A percentile compares a stretch with the other conserved stretches of the same genome.
Conservation (phyloP, 2,329 filamentous ascomycete species). For the Talaromyces pinophilus region DNA sequence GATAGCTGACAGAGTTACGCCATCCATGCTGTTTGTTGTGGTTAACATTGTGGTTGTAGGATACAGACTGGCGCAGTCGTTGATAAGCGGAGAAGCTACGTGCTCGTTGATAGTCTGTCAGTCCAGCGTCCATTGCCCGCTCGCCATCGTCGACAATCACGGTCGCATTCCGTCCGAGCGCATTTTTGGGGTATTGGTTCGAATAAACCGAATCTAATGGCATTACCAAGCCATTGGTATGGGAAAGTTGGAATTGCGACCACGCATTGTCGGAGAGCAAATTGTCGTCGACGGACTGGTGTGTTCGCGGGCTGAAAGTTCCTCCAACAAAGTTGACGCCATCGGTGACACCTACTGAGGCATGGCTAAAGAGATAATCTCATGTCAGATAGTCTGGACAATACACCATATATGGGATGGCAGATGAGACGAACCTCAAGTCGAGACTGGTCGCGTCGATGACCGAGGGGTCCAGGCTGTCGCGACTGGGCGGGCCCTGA, state of each 20-base stretch:
- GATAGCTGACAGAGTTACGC: slow-evolving; percentile 18
- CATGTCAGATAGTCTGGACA: slow-evolving; percentile 2
- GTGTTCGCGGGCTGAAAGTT: slow-evolving; percentile 41
- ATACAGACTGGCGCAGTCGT: slow-evolving; percentile 16
- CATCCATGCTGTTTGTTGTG: slow-evolving; percentile 16
- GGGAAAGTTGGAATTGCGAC: slow-evolving; percentile 41
- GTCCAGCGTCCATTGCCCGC: slow-evolving; percentile 15
- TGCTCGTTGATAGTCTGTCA: slow-evolving; percentile 15
- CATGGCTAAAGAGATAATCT: slow-evolving; percentile 30
- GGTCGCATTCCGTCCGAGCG: slow-evolving; percentile 30
- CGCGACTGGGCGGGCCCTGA: slow-evolving; percentile 32
- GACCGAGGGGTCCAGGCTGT: slow-evolving; percentile 27
- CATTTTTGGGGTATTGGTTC: slow-evolving; percentile 38
- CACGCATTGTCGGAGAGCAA: slow-evolving; percentile 42
- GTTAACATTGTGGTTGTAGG: slow-evolving; percentile 8
- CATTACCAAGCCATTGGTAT: slow-evolving; percentile 35
- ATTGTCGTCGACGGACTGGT: slow-evolving; percentile 42
- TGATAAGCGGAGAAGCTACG: slow-evolving; percentile 19
- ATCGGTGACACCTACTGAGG: slow-evolving; percentile 36
- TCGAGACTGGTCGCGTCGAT: slow-evolving; percentile 31
- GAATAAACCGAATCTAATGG: slow-evolving; percentile 37
- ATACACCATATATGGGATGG: not conserved
- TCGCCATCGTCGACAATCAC: slow-evolving; percentile 41
- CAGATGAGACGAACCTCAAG: slow-evolving; percentile 31
- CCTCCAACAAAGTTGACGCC: slow-evolving; percentile 37